Evolutionary conservation across 2,329 filamentous ascomycete species (phyloP), one percentile per base, ranked within the genome.

Genomic region (Aspergillus cejpii): DNA sequence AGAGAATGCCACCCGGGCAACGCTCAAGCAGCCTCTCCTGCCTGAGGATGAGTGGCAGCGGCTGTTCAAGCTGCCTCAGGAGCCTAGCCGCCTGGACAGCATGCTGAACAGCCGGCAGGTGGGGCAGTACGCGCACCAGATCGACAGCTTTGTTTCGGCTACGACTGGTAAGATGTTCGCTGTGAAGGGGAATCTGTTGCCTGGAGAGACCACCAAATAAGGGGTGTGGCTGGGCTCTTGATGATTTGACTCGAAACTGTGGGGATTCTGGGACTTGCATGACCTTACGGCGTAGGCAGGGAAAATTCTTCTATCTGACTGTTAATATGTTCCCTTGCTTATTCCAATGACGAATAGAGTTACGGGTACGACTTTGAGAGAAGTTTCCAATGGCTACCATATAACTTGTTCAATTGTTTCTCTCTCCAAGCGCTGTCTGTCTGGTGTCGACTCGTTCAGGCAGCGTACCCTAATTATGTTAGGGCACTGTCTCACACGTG

Each of bases 11-110:
- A 84, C 84, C 49, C 81, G 92, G 46, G 77, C 79, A 45, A 81
- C 88, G 28, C 85, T 91, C 56, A 97, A 97, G 78, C 89, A 97
- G 72, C 69, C 84, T 31, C 82, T 81, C 28, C 80, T 97, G 39
- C 89, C 92, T 28, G 92, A 98, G 74, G 91, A 97, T 62, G 92
- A 98, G 76, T 98, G 90, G 90, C 87, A 94, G 74, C 84, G 87
- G 66, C 78, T 97, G 59, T 98, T 97, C 80, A 98, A 98, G 81
- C 80, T 98, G 57, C 92, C 92, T 20, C 84, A 88, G 66, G 91
- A 97, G 75, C 91, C 92, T 45, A 94, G 85, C 72, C 78, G 91
- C 56, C 74, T 97, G 57, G 91, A 97, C 75, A 87, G 85, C 55
- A 87, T 98, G 79, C 76, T 98, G 64, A 94, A 96, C 68, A 90